Evolutionary conservation across 2,329 filamentous ascomycete genomes (phyloP), one percentile per base, ranked within the genome.

Genomic region (Aspergillus piperis): DNA sequence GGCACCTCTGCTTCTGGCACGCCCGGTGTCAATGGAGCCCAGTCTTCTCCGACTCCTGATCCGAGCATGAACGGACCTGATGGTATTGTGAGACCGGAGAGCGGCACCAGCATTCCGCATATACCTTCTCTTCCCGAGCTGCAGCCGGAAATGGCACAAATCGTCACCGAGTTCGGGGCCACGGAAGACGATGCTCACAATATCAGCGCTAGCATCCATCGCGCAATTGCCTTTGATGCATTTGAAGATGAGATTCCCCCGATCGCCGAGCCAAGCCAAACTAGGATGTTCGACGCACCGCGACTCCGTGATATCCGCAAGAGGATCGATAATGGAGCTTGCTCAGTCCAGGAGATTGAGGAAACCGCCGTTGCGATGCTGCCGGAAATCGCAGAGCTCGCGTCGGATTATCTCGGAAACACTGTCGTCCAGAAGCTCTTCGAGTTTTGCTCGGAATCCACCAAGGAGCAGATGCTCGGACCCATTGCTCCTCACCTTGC

Each of bases 361-460:
- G 89, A 88, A 65, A 96, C 95, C 64, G 95, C 95, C 42, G 83
- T 91, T 62, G 91, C 91, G 64, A 99, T 99, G 95, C 85, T 99
- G 15, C 92, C 94, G 8, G 95, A 99, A 75, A 95, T 99, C 73
- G 92, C 93, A 3, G 95, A 99, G 77, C 83, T 99, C 23, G 86
- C 95, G 2, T 96, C 94, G 0, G 95, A 99, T 77, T 99, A 99
- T 71, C 85, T 99, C 32, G 95, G 95, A 68, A 99, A 99, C 79
- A 99, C 95, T 0, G 95, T 99, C n/a, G 94, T 99, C 17, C 95
- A 99, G 80, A 99, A 99, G 79, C 82, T 99, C 49, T 99, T 99
- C 72, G 94, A 99, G 76, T 92, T 91, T 78, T 98, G 95, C 80
- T 95, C 92, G 0, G 94, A 98, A 74, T 82, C 87, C 44, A 87